Evolutionary conservation across 2,329 filamentous ascomycete genomes (phyloP).

Genomic region (Fusarium sublunatum): DNA sequence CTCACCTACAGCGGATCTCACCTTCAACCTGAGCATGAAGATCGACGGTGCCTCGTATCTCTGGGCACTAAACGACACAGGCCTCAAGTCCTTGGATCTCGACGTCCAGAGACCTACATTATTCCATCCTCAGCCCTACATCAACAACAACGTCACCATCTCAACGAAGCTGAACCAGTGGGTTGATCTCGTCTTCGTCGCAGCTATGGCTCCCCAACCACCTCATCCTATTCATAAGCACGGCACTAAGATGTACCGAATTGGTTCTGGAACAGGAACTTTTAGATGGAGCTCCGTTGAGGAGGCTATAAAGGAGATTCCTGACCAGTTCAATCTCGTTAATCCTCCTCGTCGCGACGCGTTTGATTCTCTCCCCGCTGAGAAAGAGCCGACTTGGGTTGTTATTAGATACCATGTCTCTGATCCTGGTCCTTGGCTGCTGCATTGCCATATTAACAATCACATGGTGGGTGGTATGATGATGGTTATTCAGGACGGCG

Average conservation of each 20-base stretch:
- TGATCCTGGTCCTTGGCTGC: conserved; percentile 65
- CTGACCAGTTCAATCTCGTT: conserved; percentile 66
- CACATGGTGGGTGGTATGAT: conserved; percentile 67
- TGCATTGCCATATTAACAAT: conserved; percentile 67
- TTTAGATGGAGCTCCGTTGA: conserved; percentile 66
- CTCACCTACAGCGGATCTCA: conserved; percentile 56
- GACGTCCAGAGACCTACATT: conserved; percentile 57
- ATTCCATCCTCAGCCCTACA: conserved; percentile 53
- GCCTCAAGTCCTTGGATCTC: conserved; percentile 54
- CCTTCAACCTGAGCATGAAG: conserved; percentile 57
- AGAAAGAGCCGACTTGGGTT: conserved; percentile 53
- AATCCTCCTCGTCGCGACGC: conserved; percentile 65
- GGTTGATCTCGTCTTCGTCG: conserved; percentile 66
- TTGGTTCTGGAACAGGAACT: conserved; percentile 62
- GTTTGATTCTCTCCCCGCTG: conserved; percentile 42
- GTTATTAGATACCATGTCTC: conserved; percentile 64
- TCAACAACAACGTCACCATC: conserved; percentile 60
- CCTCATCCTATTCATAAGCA: conserved; percentile 73
- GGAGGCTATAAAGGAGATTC: conserved; percentile 60
- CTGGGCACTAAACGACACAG: conserved; percentile 64
- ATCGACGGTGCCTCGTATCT: conserved; percentile 58
- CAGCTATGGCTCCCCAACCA: conserved; percentile 58
- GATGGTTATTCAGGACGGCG: conserved; percentile 61
- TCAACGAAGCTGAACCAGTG: conserved; percentile 60
- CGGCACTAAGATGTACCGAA: conserved; percentile 67